phyloP scores from a whole-genome alignment of 2,329 filamentous ascomycete genomes.

The Xenoacremonium recifei region DNA sequence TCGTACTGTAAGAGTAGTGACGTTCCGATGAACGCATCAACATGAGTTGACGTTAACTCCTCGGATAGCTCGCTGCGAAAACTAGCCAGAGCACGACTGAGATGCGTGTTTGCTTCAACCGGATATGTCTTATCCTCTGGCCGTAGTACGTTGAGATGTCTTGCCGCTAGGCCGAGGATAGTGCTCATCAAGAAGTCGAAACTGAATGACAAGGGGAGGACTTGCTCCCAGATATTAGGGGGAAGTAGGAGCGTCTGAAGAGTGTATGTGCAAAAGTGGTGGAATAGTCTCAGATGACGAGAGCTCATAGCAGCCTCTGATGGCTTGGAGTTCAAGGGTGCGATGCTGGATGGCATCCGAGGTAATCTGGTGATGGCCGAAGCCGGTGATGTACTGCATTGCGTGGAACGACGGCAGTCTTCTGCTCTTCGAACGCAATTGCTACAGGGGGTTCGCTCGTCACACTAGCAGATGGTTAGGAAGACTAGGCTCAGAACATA shows the following conservation, averaged over 20 bases:
- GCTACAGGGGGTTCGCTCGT: neutral
- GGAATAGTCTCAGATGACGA: neutral
- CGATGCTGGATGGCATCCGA: neutral
- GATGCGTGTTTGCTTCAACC: neutral
- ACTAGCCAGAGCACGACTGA: neutral
- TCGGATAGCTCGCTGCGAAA: neutral
- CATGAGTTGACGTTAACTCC: neutral
- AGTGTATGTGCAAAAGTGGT: neutral
- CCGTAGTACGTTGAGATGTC: constrained; percentile 1
- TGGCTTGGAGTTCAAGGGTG: neutral
- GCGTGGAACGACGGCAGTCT: neutral
- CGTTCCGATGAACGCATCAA: neutral
- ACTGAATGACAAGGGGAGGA: constrained; percentile 1
- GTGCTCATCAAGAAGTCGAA: constrained; percentile 5
- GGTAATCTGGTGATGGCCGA: no score
- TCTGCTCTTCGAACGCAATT: neutral
- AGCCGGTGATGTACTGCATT: no score
- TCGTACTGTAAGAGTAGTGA: neutral
- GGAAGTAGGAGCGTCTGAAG: neutral
- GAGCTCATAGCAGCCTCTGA: neutral
- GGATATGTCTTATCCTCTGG: neutral
- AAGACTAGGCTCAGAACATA: neutral
- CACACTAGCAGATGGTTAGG: neutral
- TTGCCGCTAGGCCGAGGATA: constrained; percentile 1
- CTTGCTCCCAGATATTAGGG: neutral